These are phyloP conservation scores for Trichomonas gallinae DNA, from an alignment of 208 protist genomes.

Conservation along the genomic window DNA sequence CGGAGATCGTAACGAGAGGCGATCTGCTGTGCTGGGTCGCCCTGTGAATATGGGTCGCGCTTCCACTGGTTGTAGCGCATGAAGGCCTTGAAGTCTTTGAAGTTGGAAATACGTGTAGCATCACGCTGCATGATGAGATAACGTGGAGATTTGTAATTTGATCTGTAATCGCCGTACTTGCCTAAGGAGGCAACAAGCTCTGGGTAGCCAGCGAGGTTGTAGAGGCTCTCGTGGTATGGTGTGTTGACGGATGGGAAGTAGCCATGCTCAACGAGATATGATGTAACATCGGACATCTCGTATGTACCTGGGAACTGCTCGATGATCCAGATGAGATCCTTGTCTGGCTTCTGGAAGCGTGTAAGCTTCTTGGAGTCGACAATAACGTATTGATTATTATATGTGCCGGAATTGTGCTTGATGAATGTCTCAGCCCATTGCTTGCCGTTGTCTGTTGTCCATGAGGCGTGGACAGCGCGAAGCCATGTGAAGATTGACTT, in stretches of 20 bases:
- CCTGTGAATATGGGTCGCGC: background rate
- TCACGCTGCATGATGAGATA: background rate
- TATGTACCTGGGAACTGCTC: slow-evolving; percentile 14
- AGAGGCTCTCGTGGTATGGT: background rate
- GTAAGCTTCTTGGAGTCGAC: background rate
- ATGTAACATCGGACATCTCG: background rate
- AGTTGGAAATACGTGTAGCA: background rate
- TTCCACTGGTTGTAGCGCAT: background rate
- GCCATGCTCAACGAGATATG: background rate
- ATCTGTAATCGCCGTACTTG: background rate
- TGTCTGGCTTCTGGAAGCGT: background rate
- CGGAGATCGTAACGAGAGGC: background rate
- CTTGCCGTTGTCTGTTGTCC: background rate
- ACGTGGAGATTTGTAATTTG: background rate
- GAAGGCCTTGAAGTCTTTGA: background rate
- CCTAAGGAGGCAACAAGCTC: background rate
- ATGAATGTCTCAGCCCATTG: background rate
- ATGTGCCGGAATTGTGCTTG: slow-evolving; percentile 9
- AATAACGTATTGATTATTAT: slow-evolving; percentile 22
- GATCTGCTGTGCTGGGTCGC: slow-evolving; percentile 14
- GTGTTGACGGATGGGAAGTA: slow-evolving; percentile 9
- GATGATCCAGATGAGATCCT: slow-evolving; percentile 1
- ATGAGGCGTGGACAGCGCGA: background rate
- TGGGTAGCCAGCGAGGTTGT: slow-evolving; percentile 2
- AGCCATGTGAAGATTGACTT: background rate